Evolutionary conservation across 2,329 filamentous ascomycete species (phyloP), one percentile per base, ranked within the genome.

Genomic region (Fusarium newnesense): DNA sequence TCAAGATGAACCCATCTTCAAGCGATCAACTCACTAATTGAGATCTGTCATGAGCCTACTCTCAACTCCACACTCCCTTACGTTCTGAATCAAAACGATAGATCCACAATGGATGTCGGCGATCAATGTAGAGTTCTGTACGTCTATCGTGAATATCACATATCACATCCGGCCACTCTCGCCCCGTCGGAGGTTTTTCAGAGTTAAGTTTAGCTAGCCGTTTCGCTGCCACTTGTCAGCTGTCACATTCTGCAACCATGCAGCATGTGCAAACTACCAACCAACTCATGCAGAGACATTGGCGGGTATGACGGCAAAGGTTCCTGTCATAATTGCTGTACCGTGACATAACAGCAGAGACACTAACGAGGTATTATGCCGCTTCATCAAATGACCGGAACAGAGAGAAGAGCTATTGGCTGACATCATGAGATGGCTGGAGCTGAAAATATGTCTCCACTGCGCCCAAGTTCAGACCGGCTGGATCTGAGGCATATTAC

Each of bases 141-240:
- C 5, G 19, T 28, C 24, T n/a, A 28, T 39, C 24, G 19, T 40
- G 19, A 39, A 18, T 18, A 28, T 40, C 50, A 28, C 10, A 12
- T 18, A n/a, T 54, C 50, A 40, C 19, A 40, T 54, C 19, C 10
- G 15, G n/a, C 21, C 7, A 21, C 9, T 21, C 34, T 32, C n/a
- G 18, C 10, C 19, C 5, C 24, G 3, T 64, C 58, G 34, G 50
- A 46, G 1, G 9, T 11, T 69, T 57, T 64, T 19, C 21, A 43
- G 10, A 8, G 18, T 40, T 57, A 37, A 54, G 30, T 28, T 30
- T 57, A 11, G 26, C 44, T 52, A 64, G 9, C 58, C 44, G 58
- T 69, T 52, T 46, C 19, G 39, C 34, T 52, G 50, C 42, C 39
- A 52, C 28, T 13, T 9, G 16, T 11, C 16, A 47, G 13, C 39